A percentile compares a stretch with the other conserved stretches of the same genome.
phyloP scores from a whole-genome alignment of 805 yeast species.

The Zygosaccharomyces rouxii region DNA sequence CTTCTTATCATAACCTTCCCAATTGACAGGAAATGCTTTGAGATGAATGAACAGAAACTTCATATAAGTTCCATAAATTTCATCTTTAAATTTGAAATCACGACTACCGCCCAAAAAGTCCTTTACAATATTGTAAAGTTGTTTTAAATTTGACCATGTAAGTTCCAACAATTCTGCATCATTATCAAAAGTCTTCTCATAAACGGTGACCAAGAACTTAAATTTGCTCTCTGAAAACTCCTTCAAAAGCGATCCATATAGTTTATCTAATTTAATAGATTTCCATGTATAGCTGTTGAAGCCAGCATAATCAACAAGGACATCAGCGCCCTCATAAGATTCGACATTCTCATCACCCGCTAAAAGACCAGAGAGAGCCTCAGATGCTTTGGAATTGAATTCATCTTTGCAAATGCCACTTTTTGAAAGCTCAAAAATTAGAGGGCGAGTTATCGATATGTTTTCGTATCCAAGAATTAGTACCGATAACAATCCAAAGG shows the following conservation, averaged over 20 bases:
- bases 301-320: constrained; percentile 23
- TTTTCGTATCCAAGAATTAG: constrained; percentile 23
- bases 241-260: constrained; percentile 15
- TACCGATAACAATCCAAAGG: constrained; percentile 25
- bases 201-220: constrained; percentile 28
- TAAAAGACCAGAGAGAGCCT: constrained; percentile 28
- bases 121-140: constrained; percentile 16
- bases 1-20: neutral
- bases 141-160: constrained; percentile 13
- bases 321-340: constrained; percentile 23
- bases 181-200: constrained; percentile 15
- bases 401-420: constrained; percentile 14
- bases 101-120: neutral
- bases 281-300: constrained; percentile 30
- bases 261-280: constrained; percentile 13
- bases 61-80: constrained; percentile 27
- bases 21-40: constrained; percentile 18
- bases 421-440: constrained; percentile 30
- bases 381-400: constrained; percentile 17
- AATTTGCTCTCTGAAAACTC: constrained; percentile 27
- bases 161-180: constrained; percentile 6
- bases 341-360: constrained; percentile 12
- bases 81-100: constrained; percentile 33
- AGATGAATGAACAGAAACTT: constrained; percentile 21
- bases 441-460: constrained; percentile 12